phyloP scores from a whole-genome alignment of 2,329 filamentous ascomycete genomes.

The Aspergillus alliaceus region DNA sequence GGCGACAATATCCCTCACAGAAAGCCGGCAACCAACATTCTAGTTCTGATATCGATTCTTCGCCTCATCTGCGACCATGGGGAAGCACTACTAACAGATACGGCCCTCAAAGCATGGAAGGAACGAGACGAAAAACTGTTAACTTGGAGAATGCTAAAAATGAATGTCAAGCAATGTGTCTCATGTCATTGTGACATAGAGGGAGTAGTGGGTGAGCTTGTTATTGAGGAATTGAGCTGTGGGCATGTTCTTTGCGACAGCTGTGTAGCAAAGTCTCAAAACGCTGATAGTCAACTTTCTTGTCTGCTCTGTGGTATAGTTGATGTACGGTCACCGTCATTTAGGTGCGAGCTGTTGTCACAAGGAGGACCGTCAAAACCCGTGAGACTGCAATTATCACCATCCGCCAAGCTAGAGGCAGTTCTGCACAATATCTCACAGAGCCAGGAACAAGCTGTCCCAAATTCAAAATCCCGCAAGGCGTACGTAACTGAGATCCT shows the following conservation, averaged over 20 bases:
- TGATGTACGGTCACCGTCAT: too few relatives aligned
- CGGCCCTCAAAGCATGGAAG: slow-evolving; percentile 1
- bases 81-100: neutral
- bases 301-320: neutral
- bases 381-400: too few relatives aligned
- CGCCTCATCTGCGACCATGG: slow-evolving; percentile 9
- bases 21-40: neutral
- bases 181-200: neutral
- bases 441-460: neutral
- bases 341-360: too few relatives aligned
- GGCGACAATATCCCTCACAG: neutral
- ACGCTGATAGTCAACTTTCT: neutral
- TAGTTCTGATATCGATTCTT: neutral
- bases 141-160: neutral
- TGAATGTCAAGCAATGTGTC: neutral
- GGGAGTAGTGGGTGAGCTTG: neutral
- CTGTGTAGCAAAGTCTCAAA: neutral
- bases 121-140: neutral
- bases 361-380: too few relatives aligned
- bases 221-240: neutral
- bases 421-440: slow-evolving; percentile 3
- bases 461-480: too few relatives aligned
- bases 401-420: slow-evolving; percentile 3
- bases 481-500: too few relatives aligned
- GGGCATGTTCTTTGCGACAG: slow-evolving; percentile 1